Base-by-base conservation (phyloP, 2,329 filamentous ascomycete species). In the Fusarium sp. region DNA sequence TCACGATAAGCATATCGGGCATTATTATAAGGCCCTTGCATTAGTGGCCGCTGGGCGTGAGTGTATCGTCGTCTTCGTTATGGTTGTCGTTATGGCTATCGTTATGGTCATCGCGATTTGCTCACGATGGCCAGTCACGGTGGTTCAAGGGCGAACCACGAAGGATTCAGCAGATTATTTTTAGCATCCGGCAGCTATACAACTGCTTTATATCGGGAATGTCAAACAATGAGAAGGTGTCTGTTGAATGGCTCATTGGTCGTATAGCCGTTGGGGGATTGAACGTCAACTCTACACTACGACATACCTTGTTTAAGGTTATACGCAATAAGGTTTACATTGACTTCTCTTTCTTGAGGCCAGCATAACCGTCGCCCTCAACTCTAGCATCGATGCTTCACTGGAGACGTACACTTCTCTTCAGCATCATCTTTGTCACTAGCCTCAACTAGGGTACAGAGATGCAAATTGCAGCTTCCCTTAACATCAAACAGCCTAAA, bases 401-500 rank as follows among this genome's bases (percentile, higher is more conserved):
- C 8, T 5, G 8, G 10, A 18, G 4, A 18, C 8, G 4, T 10
- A 10, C 13, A 14, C 31, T 34, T 18, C 31, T 34, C 31, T 34
- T 8, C 30, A 16, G 14, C 14, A 31, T 31, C 14, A 31, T 31
- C 30, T 31, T 31, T 19, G 19, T 28, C 46, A 14, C 7, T 16
- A 8, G 19, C 2, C 1, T 1, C 2, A 14, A 3, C 26, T 7
- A 8, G 16, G 3, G 3, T 19, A 4, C 18, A 34, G 1, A 18
- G 1, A 7, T 1, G n/a, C 2, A 3, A 31, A 57, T 16, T 19
- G 7, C 6, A 6, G 4, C 1, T 1, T 1, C 1, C 4, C 4
- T 11, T 1, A n/a, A 6, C 2, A 58, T 21, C 21, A 37, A 52
- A 59, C 6, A 42, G 28, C 23, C 18, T 34, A 18, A 34, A 11